Evolutionary conservation across 2,329 filamentous ascomycete species (phyloP).

Genomic region (Calonectria hawksworthii): DNA sequence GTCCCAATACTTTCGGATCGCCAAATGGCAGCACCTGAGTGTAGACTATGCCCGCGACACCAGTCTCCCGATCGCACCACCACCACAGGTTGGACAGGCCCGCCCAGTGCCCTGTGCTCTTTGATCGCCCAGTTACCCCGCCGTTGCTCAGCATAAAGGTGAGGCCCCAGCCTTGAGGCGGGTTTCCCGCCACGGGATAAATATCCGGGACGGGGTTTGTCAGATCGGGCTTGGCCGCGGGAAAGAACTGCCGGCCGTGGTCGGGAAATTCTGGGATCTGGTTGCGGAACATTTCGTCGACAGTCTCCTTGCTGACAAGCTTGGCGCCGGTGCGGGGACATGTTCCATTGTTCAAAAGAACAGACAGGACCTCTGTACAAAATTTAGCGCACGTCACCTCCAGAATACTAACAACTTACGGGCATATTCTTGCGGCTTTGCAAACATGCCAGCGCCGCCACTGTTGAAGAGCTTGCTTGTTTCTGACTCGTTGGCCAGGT

Average conservation of each 20-base stretch:
- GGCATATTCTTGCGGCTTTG: constrained; percentile 71
- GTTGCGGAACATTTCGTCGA: constrained; percentile 76
- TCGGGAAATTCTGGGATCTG: constrained; percentile 70
- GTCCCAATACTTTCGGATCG: constrained; percentile 55
- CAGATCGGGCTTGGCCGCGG: constrained; percentile 62
- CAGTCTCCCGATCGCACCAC: constrained; percentile 74
- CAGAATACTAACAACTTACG: constrained; percentile 56
- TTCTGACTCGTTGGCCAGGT: constrained; percentile 55
- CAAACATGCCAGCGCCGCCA: constrained; percentile 74
- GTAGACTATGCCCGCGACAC: constrained; percentile 66
- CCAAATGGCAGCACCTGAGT: constrained; percentile 66
- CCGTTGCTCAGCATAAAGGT: constrained; percentile 67
- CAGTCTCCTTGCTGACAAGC: constrained; percentile 70
- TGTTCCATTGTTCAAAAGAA: constrained; percentile 74
- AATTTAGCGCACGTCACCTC: neutral
- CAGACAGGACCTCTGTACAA: constrained; percentile 68
- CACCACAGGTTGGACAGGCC: constrained; percentile 73
- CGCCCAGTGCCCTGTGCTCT: constrained; percentile 68
- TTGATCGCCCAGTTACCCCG: constrained; percentile 65
- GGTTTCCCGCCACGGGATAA: constrained; percentile 59
- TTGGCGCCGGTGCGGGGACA: constrained; percentile 67
- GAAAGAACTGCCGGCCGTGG: constrained; percentile 61
- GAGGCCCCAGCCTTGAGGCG: constrained; percentile 76
- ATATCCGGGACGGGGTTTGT: constrained; percentile 64
- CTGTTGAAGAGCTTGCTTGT: constrained; percentile 64